phyloP scores from a whole-genome alignment of 257 asterid genomes.

The Verbena officinalis region DNA sequence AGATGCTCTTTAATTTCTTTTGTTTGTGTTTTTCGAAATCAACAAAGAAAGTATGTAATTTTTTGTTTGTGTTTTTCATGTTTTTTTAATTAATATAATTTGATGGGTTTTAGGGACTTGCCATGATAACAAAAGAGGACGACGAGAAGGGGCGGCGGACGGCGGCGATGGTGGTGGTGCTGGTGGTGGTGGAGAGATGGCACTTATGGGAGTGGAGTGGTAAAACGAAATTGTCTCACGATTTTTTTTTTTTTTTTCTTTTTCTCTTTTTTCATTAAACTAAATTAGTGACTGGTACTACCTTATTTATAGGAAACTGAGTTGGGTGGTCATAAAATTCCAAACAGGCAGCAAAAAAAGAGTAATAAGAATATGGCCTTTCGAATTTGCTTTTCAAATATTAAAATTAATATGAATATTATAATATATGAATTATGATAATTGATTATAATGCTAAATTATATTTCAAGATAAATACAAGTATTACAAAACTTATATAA shows the following conservation, averaged over 20 bases:
- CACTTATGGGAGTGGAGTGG: conserved; percentile 28
- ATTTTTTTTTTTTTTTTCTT: background rate
- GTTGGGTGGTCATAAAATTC: conserved; percentile 26
- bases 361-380: too few species aligned
- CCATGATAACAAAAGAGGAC: conserved; percentile 12
- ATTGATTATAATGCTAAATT: too few species aligned
- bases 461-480: too few species aligned
- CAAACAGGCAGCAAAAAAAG: too few species aligned
- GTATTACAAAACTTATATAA: too few species aligned
- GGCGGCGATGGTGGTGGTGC: conserved; percentile 35
- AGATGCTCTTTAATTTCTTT: background rate
- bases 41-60: background rate
- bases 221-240: conserved; percentile 44
- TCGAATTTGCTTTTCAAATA: too few species aligned
- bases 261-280: conserved; percentile 17
- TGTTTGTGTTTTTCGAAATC: background rate
- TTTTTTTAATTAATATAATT: background rate
- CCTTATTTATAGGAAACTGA: conserved; percentile 46
- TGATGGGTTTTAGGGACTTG: conserved; percentile 16
- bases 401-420: too few species aligned
- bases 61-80: background rate
- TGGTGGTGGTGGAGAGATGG: conserved; percentile 23
- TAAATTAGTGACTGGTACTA: conserved; percentile 32
- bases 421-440: too few species aligned
- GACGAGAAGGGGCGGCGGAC: conserved; percentile 3